phyloP scores from a whole-genome alignment of 2,329 filamentous ascomycete species.

The Helotiales sp. region DNA sequence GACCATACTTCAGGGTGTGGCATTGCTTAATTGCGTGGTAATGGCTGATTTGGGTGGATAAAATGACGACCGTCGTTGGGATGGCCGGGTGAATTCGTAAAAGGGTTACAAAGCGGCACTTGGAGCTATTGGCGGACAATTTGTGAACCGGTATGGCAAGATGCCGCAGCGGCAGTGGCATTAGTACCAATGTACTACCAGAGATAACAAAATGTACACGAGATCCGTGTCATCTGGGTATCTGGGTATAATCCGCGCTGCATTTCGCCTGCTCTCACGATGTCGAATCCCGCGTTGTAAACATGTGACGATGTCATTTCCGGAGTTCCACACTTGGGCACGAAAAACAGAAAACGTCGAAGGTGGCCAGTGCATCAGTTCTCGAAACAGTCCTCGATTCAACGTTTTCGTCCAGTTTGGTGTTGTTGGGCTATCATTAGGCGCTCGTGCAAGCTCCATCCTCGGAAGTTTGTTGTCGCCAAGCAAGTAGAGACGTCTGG shows the following conservation, averaged over 20 bases:
- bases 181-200: slow-evolving; percentile 10
- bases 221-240: slow-evolving; percentile 9
- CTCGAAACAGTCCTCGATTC: neutral
- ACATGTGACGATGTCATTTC: neutral
- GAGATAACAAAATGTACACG: neutral
- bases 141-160: neutral
- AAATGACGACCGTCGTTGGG: slow-evolving; percentile 9
- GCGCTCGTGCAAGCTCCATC: neutral
- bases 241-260: slow-evolving; percentile 8
- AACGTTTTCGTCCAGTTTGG: slow-evolving; percentile 3
- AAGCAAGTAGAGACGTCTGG: slow-evolving; percentile 10
- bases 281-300: neutral
- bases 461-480: slow-evolving; percentile 10
- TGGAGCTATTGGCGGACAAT: neutral
- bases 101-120: neutral
- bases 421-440: neutral
- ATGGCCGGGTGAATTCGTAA: neutral
- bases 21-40: slow-evolving; percentile 25
- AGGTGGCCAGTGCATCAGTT: slow-evolving; percentile 1
- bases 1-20: slow-evolving; percentile 13
- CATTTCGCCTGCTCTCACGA: neutral
- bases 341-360: neutral
- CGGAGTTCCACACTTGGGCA: slow-evolving; percentile 5
- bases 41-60: slow-evolving; percentile 6
- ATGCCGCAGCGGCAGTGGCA: slow-evolving; percentile 6